Evolutionary conservation across 805 yeast species (phyloP), one percentile per base, ranked within the genome.

Genomic region (Wickerhamiella spandovensis): DNA sequence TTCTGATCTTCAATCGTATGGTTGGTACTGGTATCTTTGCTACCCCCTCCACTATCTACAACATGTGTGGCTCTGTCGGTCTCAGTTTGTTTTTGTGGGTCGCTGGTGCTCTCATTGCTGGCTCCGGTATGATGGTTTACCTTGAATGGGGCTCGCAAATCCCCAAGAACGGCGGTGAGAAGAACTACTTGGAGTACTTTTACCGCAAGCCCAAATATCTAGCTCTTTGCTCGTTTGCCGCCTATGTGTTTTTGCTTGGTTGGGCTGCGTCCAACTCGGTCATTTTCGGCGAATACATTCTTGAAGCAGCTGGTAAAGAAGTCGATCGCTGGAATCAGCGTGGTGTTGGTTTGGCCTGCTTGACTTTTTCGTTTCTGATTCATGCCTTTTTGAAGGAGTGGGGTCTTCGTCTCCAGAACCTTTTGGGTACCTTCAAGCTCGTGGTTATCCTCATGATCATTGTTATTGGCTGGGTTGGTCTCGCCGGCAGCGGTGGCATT

Each of bases 261-360:
- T 85, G 89, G 86, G 89, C 95, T 21, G 79, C 92, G 10, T 85
- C 89, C 64, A 83, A 84, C 64, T 81, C 89, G 20, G 78, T 83
- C 47, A 85, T 83, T 35, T 82, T 82, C 55, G 94, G 94, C 28
- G 82, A 81, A 61, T 84, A 82, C 67, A 72, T 85, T 53, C 70
- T 84, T 53, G 76, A 75, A 41, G 95, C 94, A 10, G 88, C 89
- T 6, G 81, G 77, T 41, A 73, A 70, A 17, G 82, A 78, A 53
- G 72, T 76, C 8, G 78, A 82, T 12, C 74, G 79, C 57, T 85
- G 94, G 94, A 78, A 79, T 59, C 80, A 82, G 56, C 73, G 90
- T 61, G 88, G 79, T 41, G 75, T 85, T 57, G 94, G 89, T 56
- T 69, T 84, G 38, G 92, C 77, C 4, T 82, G 84, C 39, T 73